Evolutionary conservation across 1,139 yeast genomes (phyloP).

Genomic region (Ashbya aceris): DNA sequence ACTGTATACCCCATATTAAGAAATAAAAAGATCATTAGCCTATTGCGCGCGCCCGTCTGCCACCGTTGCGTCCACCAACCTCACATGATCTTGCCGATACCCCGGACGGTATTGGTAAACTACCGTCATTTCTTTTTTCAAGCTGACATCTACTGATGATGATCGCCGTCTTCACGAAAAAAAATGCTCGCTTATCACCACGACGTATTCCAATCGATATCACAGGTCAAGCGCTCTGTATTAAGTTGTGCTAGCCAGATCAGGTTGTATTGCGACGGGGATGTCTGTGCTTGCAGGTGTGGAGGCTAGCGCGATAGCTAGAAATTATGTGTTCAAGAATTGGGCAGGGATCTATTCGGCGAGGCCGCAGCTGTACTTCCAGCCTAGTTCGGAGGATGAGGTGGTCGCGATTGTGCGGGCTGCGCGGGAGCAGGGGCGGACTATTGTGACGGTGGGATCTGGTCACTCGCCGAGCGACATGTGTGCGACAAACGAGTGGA

Average conservation of each 20-base stretch:
- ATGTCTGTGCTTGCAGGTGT: no score
- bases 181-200: no score
- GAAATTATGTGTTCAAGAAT: slow-evolving; percentile 38
- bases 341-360: slow-evolving; percentile 91
- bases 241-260: no score
- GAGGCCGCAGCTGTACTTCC: slow-evolving; percentile 66
- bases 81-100: no score
- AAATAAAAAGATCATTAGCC: slow-evolving; percentile 1
- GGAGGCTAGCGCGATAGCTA: slow-evolving; percentile 22
- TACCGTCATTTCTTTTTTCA: no score
- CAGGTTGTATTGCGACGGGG: no score
- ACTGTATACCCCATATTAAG: slow-evolving; percentile 4
- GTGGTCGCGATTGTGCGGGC: slow-evolving; percentile 52
- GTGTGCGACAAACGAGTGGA: slow-evolving; percentile 84
- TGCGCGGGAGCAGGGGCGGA: slow-evolving; percentile 52
- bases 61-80: no score
- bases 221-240: no score
- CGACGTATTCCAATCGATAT: no score
- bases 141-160: no score
- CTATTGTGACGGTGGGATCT: slow-evolving; percentile 81
- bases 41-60: background rate
- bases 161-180: no score
- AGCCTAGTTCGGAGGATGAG: slow-evolving; percentile 60
- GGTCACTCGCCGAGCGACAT: slow-evolving; percentile 93
- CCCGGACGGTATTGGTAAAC: no score